Conservation (phyloP, 345 rosid genomes). For the Boechera divaricarpa region DNA sequence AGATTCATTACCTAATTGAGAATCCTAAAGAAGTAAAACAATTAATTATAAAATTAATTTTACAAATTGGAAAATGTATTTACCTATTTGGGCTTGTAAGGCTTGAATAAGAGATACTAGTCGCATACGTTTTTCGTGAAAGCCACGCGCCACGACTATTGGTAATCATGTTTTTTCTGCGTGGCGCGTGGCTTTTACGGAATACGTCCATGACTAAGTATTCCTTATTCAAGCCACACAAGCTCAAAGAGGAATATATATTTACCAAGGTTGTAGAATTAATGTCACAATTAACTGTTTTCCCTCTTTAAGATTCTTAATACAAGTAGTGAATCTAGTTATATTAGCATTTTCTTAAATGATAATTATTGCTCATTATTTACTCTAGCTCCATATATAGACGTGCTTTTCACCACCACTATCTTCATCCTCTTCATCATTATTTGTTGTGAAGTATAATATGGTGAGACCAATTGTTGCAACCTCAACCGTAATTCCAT, state of each 20-base stretch:
- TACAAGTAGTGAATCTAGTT: background rate
- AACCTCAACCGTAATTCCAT: background rate
- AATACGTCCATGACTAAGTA: background rate
- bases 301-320: background rate
- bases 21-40: slow-evolving; percentile 2
- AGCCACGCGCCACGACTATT: background rate
- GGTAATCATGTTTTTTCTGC: too few relatives aligned
- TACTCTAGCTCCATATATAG: background rate
- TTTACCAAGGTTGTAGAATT: background rate
- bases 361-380: background rate
- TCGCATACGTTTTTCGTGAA: background rate
- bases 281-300: background rate
- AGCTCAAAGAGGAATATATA: background rate
- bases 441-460: background rate
- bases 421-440: background rate
- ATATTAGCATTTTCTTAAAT: background rate
- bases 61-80: background rate
- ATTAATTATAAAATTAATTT: background rate
- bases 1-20: background rate
- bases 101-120: background rate
- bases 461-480: background rate
- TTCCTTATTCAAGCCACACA: background rate
- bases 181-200: background rate
- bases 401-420: too few relatives aligned
- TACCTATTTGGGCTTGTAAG: background rate